Evolutionary conservation across 805 yeast species (phyloP).

Genomic region (Starmerella potacharoeniae): DNA sequence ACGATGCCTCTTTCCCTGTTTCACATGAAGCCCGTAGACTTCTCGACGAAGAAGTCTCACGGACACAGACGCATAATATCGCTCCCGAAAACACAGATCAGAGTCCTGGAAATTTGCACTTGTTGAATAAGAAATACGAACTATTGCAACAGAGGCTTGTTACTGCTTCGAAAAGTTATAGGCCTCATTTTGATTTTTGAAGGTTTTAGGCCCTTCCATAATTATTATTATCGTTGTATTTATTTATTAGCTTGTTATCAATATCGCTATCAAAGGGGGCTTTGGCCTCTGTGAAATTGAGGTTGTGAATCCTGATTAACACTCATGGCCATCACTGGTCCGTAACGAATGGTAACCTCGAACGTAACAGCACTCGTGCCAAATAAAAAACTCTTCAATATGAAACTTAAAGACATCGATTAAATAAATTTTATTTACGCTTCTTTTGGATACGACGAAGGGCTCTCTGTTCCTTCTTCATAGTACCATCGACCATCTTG

Average conservation of each 20-base stretch:
- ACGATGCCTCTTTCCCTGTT: not conserved
- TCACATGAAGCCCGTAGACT: not conserved
- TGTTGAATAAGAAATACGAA: not conserved
- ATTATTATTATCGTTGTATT: not conserved
- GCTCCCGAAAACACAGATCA: too few species aligned
- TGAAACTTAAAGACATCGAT: not conserved
- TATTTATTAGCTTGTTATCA: not conserved
- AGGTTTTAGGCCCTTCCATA: not conserved
- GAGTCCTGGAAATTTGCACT: not conserved
- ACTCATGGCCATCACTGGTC: not conserved
- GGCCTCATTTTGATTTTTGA: too few species aligned
- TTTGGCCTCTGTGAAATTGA: too few species aligned
- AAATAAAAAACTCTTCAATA: not conserved
- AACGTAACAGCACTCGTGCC: too few species aligned
- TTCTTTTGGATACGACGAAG: constrained; percentile 81
- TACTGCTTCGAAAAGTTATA: not conserved
- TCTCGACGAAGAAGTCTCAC: not conserved
- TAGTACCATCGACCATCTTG: constrained; percentile 97
- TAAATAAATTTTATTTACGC: constrained; percentile 40
- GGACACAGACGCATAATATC: not conserved
- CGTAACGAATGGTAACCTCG: too few species aligned
- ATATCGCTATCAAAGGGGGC: too few species aligned
- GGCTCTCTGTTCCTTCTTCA: constrained; percentile 96
- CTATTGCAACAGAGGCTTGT: not conserved
- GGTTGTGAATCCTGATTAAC: not conserved